These are phyloP conservation scores for Metschnikowia noctiluminum DNA, from an alignment of 805 yeast genomes.

Conservation along the genomic window DNA sequence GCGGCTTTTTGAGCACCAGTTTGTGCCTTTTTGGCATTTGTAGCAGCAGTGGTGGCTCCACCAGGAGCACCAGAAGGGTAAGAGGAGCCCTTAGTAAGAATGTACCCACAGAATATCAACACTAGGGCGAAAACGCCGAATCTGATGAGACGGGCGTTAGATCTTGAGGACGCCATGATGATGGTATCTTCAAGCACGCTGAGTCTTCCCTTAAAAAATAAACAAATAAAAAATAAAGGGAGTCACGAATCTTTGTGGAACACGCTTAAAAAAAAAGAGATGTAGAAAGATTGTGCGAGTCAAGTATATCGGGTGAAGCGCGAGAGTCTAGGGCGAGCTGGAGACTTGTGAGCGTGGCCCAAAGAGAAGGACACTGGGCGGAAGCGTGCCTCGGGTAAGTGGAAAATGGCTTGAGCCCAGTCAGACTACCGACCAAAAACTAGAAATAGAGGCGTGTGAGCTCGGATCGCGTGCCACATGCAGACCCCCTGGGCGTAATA, in stretches of 20 bases:
- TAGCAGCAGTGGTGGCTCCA: neutral
- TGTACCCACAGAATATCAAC: conserved; percentile 45
- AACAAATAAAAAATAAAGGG: neutral
- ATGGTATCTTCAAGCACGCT: conserved; percentile 3
- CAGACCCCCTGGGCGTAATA: neutral
- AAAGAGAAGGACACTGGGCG: neutral
- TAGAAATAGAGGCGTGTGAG: neutral
- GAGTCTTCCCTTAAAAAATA: neutral
- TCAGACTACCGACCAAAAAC: neutral
- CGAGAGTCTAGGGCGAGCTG: neutral
- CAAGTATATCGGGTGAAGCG: neutral
- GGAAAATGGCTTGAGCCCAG: neutral
- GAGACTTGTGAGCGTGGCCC: neutral
- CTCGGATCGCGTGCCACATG: neutral
- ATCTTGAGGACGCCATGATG: conserved; percentile 30
- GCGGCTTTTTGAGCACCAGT: neutral
- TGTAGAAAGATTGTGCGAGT: neutral
- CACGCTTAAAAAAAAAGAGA: neutral
- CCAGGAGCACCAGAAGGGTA: conserved; percentile 14
- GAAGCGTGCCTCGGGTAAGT: neutral
- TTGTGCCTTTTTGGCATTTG: neutral
- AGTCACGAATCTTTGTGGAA: neutral
- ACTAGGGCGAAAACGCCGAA: conserved; percentile 47
- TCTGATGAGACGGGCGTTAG: conserved; percentile 47
- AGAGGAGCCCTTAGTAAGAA: conserved; percentile 47